Percentiles rank a stretch among this genome's conserved stretches.
These are phyloP conservation scores for Pyrenochaeta sp. DNA, from an alignment of 2,329 filamentous ascomycete genomes.

Conservation along the genomic window DNA sequence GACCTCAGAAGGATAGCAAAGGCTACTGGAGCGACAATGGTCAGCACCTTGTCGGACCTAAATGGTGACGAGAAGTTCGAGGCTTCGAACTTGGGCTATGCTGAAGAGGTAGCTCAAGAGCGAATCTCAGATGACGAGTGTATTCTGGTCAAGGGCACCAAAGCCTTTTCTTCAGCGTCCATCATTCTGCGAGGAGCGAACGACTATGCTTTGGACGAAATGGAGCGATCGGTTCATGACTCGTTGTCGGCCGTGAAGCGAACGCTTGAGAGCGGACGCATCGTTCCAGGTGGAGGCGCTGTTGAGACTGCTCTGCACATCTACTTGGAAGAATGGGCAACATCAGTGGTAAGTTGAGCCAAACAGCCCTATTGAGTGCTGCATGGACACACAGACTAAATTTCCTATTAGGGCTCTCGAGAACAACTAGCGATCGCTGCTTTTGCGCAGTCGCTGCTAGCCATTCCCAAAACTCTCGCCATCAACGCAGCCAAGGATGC, in stretches of 20 bases:
- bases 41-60: conserved; percentile 92
- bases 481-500: conserved; percentile 97
- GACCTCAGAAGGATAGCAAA: conserved; percentile 94
- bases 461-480: conserved; percentile 95
- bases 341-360: conserved; percentile 75
- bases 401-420: conserved; percentile 71
- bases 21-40: conserved; percentile 90
- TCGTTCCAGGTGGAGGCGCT: conserved; percentile 94
- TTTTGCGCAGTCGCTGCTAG: conserved; percentile 92
- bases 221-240: conserved; percentile 98
- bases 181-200: conserved; percentile 96
- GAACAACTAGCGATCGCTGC: conserved; percentile 98
- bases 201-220: conserved; percentile 96
- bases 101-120: conserved; percentile 97
- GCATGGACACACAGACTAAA: conserved; percentile 7
- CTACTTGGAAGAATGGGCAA: conserved; percentile 97
- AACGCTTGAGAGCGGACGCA: conserved; percentile 93
- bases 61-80: conserved; percentile 99
- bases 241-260: conserved; percentile 96
- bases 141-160: conserved; percentile 95
- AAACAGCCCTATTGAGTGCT: not conserved
- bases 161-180: conserved; percentile 90
- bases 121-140: conserved; percentile 99
- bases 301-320: conserved; percentile 99
- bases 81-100: conserved; percentile 83